These are phyloP conservation scores for Sclerotinia trifoliorum DNA, from an alignment of 2,329 filamentous ascomycete species.

Conservation along the genomic window DNA sequence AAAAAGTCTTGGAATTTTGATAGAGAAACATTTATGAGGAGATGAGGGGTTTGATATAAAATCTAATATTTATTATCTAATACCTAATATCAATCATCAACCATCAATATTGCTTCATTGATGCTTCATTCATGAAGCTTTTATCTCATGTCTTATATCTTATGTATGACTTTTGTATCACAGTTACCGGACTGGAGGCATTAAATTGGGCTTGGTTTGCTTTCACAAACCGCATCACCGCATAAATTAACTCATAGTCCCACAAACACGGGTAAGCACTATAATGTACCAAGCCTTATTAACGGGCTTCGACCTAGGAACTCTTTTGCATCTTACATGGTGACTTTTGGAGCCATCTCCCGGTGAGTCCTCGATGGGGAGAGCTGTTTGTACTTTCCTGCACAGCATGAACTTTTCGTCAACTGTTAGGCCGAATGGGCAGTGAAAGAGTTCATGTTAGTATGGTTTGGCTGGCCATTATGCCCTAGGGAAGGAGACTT, in stretches of 20 bases:
- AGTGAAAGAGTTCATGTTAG: too few relatives aligned
- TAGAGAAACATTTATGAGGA: not conserved
- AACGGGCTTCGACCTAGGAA: not conserved
- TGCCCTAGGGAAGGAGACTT: too few relatives aligned
- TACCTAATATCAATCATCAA: not conserved
- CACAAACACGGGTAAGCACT: slow-evolving; percentile 4
- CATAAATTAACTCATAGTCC: not conserved
- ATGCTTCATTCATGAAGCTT: not conserved
- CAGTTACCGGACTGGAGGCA: not conserved
- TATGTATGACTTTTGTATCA: not conserved
- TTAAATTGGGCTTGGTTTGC: not conserved
- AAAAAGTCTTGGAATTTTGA: slow-evolving; percentile 20
- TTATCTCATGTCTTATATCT: not conserved
- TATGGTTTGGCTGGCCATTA: too few relatives aligned
- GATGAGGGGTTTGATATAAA: not conserved
- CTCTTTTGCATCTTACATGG: not conserved
- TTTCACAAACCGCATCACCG: not conserved
- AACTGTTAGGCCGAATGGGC: too few relatives aligned
- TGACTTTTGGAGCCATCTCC: not conserved
- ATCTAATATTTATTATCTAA: too few relatives aligned
- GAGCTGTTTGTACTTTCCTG: too few relatives aligned
- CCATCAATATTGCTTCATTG: not conserved
- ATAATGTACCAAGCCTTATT: not conserved
- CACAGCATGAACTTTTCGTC: too few relatives aligned
- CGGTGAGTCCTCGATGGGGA: too few relatives aligned